A percentile compares a stretch with the other conserved stretches of the same genome.
Evolutionary conservation across 2,329 filamentous ascomycete genomes (phyloP).

Genomic region (Hirsutella minnesotensis): DNA sequence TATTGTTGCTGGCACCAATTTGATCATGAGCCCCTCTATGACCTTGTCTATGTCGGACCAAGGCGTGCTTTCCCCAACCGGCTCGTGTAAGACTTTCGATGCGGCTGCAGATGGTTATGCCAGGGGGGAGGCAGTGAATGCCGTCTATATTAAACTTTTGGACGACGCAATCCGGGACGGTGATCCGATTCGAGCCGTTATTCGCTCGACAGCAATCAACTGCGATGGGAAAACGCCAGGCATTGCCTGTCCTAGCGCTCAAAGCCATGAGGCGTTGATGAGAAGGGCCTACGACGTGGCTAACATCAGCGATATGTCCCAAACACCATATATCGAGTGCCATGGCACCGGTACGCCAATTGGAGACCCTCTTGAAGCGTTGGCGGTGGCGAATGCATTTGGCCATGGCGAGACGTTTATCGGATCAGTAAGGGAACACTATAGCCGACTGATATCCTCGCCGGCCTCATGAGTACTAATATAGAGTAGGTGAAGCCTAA

Average conservation of each 20-base stretch:
- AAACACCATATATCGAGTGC: slow-evolving; percentile 23
- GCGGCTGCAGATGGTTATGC: slow-evolving; percentile 36
- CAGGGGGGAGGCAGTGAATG: slow-evolving; percentile 34
- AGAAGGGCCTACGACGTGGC: slow-evolving; percentile 16
- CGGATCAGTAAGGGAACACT: slow-evolving; percentile 12
- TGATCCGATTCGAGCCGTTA: slow-evolving; percentile 28
- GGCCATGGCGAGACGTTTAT: slow-evolving; percentile 14
- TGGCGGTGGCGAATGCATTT: slow-evolving; percentile 20
- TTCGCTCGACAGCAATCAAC: slow-evolving; percentile 24
- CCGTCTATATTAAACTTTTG: slow-evolving; percentile 33
- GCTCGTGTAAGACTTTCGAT: slow-evolving; percentile 25
- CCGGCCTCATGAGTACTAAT: background rate
- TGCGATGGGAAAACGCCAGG: slow-evolving; percentile 29
- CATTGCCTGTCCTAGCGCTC: slow-evolving; percentile 25
- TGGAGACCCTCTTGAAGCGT: slow-evolving; percentile 24
- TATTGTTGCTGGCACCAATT: slow-evolving; percentile 18
- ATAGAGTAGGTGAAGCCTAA: slow-evolving; percentile 17
- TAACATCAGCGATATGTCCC: slow-evolving; percentile 10
- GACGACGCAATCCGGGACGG: slow-evolving; percentile 32
- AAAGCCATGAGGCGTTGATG: slow-evolving; percentile 21
- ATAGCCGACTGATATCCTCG: too few species aligned
- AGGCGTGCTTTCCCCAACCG: slow-evolving; percentile 22
- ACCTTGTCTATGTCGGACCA: slow-evolving; percentile 10
- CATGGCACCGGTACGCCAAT: slow-evolving; percentile 27
- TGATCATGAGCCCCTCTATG: slow-evolving; percentile 15